A percentile compares a stretch with the other conserved stretches of the same genome.
Conservation (phyloP, 306 rosid species). For the Cercis canadensis region DNA sequence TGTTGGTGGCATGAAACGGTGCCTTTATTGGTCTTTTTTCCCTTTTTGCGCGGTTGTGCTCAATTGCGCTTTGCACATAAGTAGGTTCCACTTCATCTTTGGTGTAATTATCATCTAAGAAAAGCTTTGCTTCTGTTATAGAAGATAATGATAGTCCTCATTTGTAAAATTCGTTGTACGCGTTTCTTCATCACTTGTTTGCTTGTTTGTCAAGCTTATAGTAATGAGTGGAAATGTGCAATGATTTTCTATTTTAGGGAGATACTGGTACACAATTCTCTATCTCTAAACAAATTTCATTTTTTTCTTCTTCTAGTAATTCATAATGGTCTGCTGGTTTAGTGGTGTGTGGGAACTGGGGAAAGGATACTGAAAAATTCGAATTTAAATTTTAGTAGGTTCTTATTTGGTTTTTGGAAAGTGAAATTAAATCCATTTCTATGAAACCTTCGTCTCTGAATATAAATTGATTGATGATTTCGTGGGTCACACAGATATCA, state of each 20-base stretch:
- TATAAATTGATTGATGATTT: conserved; percentile 16
- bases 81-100: background rate
- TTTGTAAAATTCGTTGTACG: background rate
- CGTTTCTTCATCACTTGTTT: conserved; percentile 10
- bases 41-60: background rate
- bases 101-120: background rate
- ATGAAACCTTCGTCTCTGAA: conserved; percentile 2
- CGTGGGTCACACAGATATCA: background rate
- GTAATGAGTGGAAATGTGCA: background rate
- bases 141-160: background rate
- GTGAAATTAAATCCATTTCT: conserved; percentile 5
- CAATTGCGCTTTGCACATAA: background rate
- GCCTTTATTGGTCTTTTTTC: background rate
- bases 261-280: conserved; percentile 7
- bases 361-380: background rate
- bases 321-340: background rate
- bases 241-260: conserved; percentile 24
- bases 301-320: background rate
- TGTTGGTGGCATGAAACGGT: background rate
- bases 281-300: background rate
- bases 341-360: background rate
- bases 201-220: background rate
- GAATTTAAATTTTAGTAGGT: background rate
- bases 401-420: background rate
- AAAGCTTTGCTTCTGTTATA: background rate